These are phyloP conservation scores for Amanita pallidorosea DNA, from an alignment of 768 basidiomycete species.

Conservation along the genomic window DNA sequence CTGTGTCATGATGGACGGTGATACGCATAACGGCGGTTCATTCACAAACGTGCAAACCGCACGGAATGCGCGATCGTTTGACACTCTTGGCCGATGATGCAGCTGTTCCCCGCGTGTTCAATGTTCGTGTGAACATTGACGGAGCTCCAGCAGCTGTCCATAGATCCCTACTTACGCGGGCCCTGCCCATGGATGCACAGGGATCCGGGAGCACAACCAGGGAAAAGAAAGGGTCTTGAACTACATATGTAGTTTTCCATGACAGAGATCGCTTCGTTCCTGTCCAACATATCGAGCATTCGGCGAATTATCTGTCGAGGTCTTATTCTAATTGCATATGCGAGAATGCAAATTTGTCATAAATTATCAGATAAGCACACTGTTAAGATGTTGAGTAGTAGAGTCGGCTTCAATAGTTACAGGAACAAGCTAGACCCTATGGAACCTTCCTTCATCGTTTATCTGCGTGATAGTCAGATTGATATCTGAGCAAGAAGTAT, in stretches of 20 bases:
- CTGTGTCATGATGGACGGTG: not conserved
- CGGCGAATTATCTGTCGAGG: not conserved
- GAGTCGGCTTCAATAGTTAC: not conserved
- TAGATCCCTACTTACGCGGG: slow-evolving; percentile 1
- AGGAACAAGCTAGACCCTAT: not conserved
- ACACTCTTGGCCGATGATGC: not conserved
- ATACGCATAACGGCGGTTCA: not conserved
- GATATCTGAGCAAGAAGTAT: not conserved
- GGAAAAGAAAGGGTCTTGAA: not conserved
- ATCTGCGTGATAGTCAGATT: not conserved
- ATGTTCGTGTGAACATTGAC: not conserved
- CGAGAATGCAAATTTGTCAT: too few relatives aligned
- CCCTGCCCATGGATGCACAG: not conserved
- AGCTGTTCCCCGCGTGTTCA: not conserved
- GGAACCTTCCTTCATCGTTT: not conserved
- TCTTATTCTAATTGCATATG: not conserved
- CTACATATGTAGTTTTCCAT: not conserved
- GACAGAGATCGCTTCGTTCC: not conserved
- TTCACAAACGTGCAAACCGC: slow-evolving; percentile 2
- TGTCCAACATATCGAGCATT: too few relatives aligned
- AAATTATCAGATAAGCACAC: too few relatives aligned
- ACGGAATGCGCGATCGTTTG: not conserved
- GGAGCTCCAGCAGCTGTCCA: slow-evolving; percentile 2
- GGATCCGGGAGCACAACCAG: not conserved
- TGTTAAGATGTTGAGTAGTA: too few relatives aligned